phyloP scores from a whole-genome alignment of 1,139 yeast genomes.

The Protomyces gravidus region DNA sequence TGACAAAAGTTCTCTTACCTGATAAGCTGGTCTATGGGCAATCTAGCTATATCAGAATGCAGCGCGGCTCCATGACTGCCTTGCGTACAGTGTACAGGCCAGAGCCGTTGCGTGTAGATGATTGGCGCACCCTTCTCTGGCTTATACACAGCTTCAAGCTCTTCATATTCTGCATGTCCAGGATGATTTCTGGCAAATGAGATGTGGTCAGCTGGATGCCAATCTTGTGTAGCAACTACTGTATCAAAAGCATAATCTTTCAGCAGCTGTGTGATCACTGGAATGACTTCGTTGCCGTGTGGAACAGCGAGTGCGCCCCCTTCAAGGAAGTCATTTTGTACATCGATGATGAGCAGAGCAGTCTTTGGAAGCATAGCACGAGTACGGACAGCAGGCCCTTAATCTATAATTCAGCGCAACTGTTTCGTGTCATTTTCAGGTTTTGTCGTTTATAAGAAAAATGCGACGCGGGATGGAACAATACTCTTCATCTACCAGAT shows the following conservation, averaged over 20 bases:
- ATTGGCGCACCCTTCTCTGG: neutral
- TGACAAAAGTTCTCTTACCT: neutral
- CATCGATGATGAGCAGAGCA: constrained; percentile 16
- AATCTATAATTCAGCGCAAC: no score
- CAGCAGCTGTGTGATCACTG: neutral
- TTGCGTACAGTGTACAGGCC: constrained; percentile 20
- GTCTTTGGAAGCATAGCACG: neutral
- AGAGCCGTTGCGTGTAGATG: constrained; percentile 1
- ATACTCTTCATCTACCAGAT: no score
- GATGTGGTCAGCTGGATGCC: constrained; percentile 15
- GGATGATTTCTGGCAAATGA: constrained; percentile 17
- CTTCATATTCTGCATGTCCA: neutral
- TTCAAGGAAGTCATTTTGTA: constrained; percentile 19
- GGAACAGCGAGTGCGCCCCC: constrained; percentile 22
- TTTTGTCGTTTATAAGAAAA: no score
- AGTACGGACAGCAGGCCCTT: no score
- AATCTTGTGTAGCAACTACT: constrained; percentile 15
- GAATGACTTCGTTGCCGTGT: constrained; percentile 1
- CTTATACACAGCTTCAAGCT: neutral
- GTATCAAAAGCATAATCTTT: neutral
- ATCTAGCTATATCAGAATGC: neutral
- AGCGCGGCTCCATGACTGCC: constrained; percentile 15
- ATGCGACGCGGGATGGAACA: neutral
- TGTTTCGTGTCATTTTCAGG: no score
- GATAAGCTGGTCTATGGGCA: neutral